Conservation (phyloP, 2,329 filamentous ascomycete species). For the Capronia coronata region DNA sequence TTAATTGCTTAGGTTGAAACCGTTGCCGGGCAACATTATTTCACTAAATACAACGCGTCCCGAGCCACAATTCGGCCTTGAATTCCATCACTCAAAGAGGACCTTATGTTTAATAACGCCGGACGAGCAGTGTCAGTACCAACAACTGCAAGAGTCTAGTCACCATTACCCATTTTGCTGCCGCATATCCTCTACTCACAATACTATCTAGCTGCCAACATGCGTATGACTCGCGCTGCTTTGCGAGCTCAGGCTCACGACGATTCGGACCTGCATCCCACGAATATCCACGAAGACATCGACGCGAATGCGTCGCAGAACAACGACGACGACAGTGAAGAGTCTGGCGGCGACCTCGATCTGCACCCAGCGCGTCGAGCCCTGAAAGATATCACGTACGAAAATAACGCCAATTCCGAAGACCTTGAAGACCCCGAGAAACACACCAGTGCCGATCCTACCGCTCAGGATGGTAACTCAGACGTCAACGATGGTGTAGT, state of each 20-base stretch:
- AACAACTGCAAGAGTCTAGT: background rate
- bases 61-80: no score
- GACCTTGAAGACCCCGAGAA: conserved; percentile 1
- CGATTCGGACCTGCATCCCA: background rate
- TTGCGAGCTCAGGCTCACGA: conserved; percentile 26
- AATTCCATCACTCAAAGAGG: no score
- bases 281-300: conserved; percentile 21
- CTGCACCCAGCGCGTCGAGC: conserved; percentile 14
- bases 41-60: background rate
- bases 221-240: conserved; percentile 29
- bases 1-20: background rate
- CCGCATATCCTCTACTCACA: background rate
- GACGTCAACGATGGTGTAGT: conserved; percentile 15
- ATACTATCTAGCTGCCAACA: conserved; percentile 5
- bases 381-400: conserved; percentile 27
- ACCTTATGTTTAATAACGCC: background rate
- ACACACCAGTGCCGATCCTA: background rate
- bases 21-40: background rate
- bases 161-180: background rate
- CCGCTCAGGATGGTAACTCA: background rate
- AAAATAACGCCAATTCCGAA: conserved; percentile 18
- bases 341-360: background rate
- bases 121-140: background rate
- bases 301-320: conserved; percentile 13
- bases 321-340: background rate